Conservation (phyloP, 2,329 filamentous ascomycete genomes). For the Furcasterigmium furcatum region DNA sequence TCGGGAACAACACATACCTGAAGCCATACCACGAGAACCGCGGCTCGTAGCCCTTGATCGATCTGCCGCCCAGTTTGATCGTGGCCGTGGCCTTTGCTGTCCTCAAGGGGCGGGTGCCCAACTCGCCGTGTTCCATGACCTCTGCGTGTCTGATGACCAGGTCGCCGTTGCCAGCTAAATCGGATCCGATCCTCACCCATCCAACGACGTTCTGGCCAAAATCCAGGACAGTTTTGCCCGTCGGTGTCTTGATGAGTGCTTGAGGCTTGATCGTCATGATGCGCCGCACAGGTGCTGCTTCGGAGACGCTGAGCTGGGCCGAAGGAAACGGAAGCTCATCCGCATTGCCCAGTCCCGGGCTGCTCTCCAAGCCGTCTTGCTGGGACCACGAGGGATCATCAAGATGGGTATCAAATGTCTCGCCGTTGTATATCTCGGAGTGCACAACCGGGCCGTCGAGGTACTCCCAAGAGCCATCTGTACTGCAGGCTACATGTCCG, state of each 20-base stretch:
- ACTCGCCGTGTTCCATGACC: constrained; percentile 47
- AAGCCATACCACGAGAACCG: constrained; percentile 52
- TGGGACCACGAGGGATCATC: constrained; percentile 10
- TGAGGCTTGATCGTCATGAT: constrained; percentile 17
- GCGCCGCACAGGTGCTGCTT: constrained; percentile 24
- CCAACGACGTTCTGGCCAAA: constrained; percentile 60
- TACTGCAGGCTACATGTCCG: constrained; percentile 8
- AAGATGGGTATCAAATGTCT: constrained; percentile 39
- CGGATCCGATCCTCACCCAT: constrained; percentile 23
- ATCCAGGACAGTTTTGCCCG: constrained; percentile 45
- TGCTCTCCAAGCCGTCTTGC: neutral
- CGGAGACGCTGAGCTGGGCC: constrained; percentile 21
- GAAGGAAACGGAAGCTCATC: constrained; percentile 11
- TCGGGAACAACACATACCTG: constrained; percentile 41
- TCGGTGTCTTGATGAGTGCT: constrained; percentile 21
- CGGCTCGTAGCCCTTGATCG: constrained; percentile 31
- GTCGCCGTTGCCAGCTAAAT: constrained; percentile 21
- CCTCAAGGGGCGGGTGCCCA: constrained; percentile 37
- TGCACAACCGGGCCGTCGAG: constrained; percentile 25
- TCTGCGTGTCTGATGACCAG: constrained; percentile 52
- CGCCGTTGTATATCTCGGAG: constrained; percentile 50
- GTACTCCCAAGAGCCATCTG: constrained; percentile 34
- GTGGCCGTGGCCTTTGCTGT: constrained; percentile 37
- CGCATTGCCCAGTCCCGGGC: neutral
- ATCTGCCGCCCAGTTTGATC: constrained; percentile 22